phyloP scores from a whole-genome alignment of 805 yeast species.

The Starmerella vaccinii region DNA sequence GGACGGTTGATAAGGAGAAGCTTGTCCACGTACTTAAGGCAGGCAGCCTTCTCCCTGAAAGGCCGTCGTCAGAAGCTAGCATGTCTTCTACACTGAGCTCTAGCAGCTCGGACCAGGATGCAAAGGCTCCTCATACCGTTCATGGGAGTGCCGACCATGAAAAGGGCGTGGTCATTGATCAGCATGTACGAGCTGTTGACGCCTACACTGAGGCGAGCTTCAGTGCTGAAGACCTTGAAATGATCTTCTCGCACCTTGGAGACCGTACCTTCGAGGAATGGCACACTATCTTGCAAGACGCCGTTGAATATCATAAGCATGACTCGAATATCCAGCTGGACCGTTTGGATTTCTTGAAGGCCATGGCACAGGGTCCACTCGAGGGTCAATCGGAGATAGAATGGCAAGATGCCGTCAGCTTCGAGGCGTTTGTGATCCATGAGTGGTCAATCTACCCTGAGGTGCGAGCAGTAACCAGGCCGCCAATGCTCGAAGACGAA shows the following conservation, averaged over 20 bases:
- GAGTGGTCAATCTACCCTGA: slow-evolving; percentile 51
- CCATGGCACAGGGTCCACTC: slow-evolving; percentile 19
- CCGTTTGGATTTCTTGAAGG: slow-evolving; percentile 32
- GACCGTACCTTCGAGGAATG: slow-evolving; percentile 34
- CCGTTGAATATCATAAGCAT: slow-evolving; percentile 35
- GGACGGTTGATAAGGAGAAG: no score
- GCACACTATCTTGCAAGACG: slow-evolving; percentile 33
- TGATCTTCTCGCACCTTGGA: slow-evolving; percentile 19
- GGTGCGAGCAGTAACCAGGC: slow-evolving; percentile 46
- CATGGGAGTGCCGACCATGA: not conserved
- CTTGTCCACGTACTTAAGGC: no score
- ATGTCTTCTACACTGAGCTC: slow-evolving; percentile 45
- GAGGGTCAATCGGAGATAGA: slow-evolving; percentile 18
- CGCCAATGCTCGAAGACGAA: slow-evolving; percentile 41
- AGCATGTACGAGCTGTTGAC: slow-evolving; percentile 30
- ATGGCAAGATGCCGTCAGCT: slow-evolving; percentile 21
- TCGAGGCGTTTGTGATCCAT: slow-evolving; percentile 37
- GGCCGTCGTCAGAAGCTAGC: no score
- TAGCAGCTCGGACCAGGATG: slow-evolving; percentile 38
- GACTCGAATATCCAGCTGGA: slow-evolving; percentile 40
- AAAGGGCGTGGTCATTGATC: no score
- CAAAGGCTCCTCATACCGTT: slow-evolving; percentile 1
- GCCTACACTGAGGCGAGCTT: slow-evolving; percentile 42
- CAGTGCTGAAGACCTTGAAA: slow-evolving; percentile 11
- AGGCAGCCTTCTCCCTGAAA: no score